Evolutionary conservation across 139 green algal species (phyloP), one percentile per base, ranked within the genome.

Genomic region (Coelastrella sp.): DNA sequence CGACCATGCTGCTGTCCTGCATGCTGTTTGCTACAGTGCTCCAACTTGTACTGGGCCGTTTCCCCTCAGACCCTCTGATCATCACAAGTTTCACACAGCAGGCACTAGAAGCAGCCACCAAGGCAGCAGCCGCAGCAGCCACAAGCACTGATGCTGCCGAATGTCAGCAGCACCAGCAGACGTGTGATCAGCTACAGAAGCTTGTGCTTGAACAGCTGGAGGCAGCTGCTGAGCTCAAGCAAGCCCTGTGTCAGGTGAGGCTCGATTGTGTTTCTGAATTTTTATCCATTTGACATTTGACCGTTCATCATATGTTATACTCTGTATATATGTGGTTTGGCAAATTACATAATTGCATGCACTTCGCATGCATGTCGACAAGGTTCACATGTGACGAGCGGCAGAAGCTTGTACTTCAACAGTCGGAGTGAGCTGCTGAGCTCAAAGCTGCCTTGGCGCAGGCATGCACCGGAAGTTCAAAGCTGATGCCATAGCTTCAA

Each of bases 191-290:
- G 32, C 66, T 88, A 47, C 32, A 79, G 66, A 22, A 20, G 17
- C 47, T 88, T 16, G 83, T 79, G 83, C 83, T 88, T 5, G 66
- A 78, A 20, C 47, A 56, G 83, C 19, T 88, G 66, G 22, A 75
- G 11, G 54, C n/a, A 5, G n/a, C n/a, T 77, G 60, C 59, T 3
- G 60, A 76, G 80, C 19, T 54, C 16, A n/a, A 19, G 47, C 14
- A 64, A 19, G 11, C 77, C 20, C 8, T 76, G 56, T 59, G 23
- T 54, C 13, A 84, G 78, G 78, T 84, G 56, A 16, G 10, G 75
- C 75, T 13, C 20, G 10, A 0, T 2, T 47, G 32, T 47, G 32
- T 47, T 47, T 47, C 32, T 47, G 32, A 47, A 47, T 47, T 47
- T 47, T 0, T 47, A 47, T 47, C 32, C 32, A 47, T 47, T 2